Percentiles rank a stretch among this genome's conserved stretches.
phyloP scores from a whole-genome alignment of 345 rosid genomes.

The Schrenkiella parvula region DNA sequence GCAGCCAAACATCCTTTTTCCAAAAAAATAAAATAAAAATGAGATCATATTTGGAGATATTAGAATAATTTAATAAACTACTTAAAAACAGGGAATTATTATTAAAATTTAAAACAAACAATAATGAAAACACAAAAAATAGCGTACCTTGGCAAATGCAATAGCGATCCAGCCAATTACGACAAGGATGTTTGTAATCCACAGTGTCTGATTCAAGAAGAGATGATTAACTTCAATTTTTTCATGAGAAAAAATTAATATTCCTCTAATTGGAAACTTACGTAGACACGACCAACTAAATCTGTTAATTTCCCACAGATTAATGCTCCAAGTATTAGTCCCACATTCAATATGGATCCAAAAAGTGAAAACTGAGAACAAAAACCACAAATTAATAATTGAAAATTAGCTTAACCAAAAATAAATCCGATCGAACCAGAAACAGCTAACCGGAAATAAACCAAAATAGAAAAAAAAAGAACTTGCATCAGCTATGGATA shows the following conservation, averaged over 20 bases:
- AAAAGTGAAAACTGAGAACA: conserved; percentile 42
- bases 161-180: conserved; percentile 48
- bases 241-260: neutral
- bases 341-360: conserved; percentile 50
- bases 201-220: conserved; percentile 42
- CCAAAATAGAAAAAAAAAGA: neutral
- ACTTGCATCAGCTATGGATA: conserved; percentile 32
- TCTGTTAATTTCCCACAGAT: conserved; percentile 45
- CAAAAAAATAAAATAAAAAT: neutral
- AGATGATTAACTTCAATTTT: neutral
- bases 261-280: conserved; percentile 14
- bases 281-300: conserved; percentile 44
- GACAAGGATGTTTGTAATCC: conserved; percentile 39
- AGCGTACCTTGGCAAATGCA: conserved; percentile 47
- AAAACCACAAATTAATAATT: neutral
- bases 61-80: neutral
- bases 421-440: neutral
- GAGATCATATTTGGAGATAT: neutral
- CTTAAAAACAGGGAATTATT: neutral
- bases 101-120: neutral
- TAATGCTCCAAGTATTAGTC: conserved; percentile 44
- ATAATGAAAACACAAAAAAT: neutral
- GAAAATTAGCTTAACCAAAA: neutral
- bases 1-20: conserved; percentile 53
- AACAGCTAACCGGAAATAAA: neutral